A percentile compares a stretch with the other conserved stretches of the same genome.
phyloP scores from a whole-genome alignment of 257 asterid genomes.

The Solanum ossicruentum region DNA sequence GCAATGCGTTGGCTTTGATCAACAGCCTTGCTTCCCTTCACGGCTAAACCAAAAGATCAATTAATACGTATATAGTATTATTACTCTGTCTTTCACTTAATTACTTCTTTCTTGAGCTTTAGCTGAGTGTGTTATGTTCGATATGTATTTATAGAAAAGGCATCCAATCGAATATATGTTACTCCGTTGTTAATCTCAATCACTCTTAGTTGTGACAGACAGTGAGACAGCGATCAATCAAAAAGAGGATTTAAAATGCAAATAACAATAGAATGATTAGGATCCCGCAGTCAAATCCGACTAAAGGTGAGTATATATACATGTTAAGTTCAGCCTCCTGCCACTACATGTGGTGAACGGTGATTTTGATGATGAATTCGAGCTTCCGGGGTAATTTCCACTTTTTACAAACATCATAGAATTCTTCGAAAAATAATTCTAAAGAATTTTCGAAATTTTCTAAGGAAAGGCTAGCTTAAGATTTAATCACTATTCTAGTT shows the following conservation, averaged over 20 bases:
- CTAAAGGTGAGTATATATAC: background rate
- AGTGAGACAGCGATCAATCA: background rate
- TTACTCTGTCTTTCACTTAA: background rate
- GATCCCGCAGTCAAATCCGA: background rate
- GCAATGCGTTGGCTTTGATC: conserved; percentile 66
- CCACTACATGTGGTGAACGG: background rate
- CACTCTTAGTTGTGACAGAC: background rate
- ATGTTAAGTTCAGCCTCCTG: background rate
- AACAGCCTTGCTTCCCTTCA: conserved; percentile 30
- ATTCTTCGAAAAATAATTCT: background rate
- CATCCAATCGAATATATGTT: background rate
- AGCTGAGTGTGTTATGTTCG: background rate
- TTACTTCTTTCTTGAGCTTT: background rate
- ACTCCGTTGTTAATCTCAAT: background rate
- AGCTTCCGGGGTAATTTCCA: background rate
- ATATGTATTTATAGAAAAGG: background rate
- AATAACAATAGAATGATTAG: background rate
- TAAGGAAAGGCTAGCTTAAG: background rate
- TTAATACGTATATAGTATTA: background rate
- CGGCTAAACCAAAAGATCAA: background rate
- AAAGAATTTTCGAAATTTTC: background rate
- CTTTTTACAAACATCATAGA: background rate
- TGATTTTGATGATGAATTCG: background rate
- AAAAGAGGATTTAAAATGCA: background rate
- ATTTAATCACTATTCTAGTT: background rate